Base-by-base conservation (phyloP, 2,329 filamentous ascomycete genomes). In the Monilinia fructigena region DNA sequence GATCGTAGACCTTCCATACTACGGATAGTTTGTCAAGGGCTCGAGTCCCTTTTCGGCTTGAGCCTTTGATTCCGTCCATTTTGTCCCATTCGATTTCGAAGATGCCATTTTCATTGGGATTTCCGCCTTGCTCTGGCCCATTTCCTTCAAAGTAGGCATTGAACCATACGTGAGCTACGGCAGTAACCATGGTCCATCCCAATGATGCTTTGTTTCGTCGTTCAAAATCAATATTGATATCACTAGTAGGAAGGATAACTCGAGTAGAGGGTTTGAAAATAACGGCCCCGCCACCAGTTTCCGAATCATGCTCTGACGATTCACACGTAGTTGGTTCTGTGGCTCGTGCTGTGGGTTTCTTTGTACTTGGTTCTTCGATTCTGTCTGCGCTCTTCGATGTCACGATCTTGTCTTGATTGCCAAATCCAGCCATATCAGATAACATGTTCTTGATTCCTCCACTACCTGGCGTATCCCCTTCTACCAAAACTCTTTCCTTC, bases 11-110 rank as follows among this genome's bases (percentile, higher is more conserved):
- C 69, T 87, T 86, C 95, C 95, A 99, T 0, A 97, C 89, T 0
- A 98, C 90, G 14, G 91, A 88, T 31, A 98, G 81, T 52, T 86
- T 85, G 75, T 99, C 94, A 11, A 96, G 86, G 0, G 91, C 92
- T 54, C 89, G 83, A 0, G 89, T 89, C 0, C 95, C 95, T 76
- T 96, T 96, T 42, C 88, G 85, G 28, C 83, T 87, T 5, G 90
- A 93, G 0, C 95, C 95, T 77, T 97, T 97, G 77, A 99, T 93
- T 3, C 95, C 95, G 72, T 99, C 95, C 86, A 99, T 91, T 26
- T 83, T 83, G 23, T 90, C 87, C 87, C 88, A 92, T n/a, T 86
- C 83, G 35, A 87, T 86, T 68, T 88, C 85, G 75, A 90, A 91
- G 8, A 90, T 82, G 12, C 89, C 94, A 12, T 84, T 90, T 54